Evolutionary conservation across 1,284 basidiomycete species (phyloP), one percentile per base, ranked within the genome.

Genomic region (Ustilago esculenta): DNA sequence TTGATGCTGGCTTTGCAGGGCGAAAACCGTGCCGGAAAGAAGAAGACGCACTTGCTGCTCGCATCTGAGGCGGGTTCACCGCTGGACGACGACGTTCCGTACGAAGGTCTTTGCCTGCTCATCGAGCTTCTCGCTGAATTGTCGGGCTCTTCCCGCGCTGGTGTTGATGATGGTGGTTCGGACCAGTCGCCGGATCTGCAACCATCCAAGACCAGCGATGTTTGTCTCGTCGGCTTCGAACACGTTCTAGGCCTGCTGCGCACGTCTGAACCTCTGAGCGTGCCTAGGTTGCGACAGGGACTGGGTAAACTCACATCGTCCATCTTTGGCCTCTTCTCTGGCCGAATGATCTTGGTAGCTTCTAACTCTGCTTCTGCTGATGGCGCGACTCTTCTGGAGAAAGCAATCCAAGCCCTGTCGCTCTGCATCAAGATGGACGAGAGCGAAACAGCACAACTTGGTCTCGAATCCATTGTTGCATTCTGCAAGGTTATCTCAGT

Each of bases 21-120:
- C 18, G 47, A 52, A 25, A 46, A 7, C 21, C 33, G 47, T 2
- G 46, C 39, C 3, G 57, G 53, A 4, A 53, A 56, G 48, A 57
- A 60, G 29, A 68, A 65, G 49, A 64, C 69, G 33, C 56, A 65
- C 36, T 41, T 63, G 42, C 33, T 64, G 18, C 45, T 68, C 3
- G 41, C 40, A 0, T 45, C 53, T 4, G 59, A 63, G 18, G 51
- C 43, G 2, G 69, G 53, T 0, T 52, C 55, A 27, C 58, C 73
- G 20, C 30, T 75, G 44, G 74, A 76, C 21, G 74, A 76, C 24
- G 72, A 76, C 18, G 51, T 54, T 24, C 74, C 74, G 18, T 76
- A 65, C 47, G 74, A 76, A 36, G 74, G 72, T 0, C 32, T 76
- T 14, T 64, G 63, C 34, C 35, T 76, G 27, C 35, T 68, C 4